phyloP scores from a whole-genome alignment of 2,329 filamentous ascomycete genomes.

The Escovopsis sp. region DNA sequence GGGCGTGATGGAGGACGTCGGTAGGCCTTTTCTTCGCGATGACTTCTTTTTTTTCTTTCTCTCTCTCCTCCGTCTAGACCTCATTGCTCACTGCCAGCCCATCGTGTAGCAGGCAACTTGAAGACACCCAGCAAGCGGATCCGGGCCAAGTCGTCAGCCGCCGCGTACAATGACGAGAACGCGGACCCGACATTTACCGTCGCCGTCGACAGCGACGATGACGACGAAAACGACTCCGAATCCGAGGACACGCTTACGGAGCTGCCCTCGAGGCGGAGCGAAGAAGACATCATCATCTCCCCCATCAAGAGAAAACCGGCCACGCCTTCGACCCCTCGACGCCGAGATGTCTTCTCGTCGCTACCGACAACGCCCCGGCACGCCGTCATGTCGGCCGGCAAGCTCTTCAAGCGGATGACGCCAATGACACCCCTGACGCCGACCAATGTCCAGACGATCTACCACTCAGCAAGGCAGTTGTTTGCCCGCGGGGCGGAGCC shows the following conservation, averaged over 20 bases:
- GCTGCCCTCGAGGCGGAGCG: constrained; percentile 13
- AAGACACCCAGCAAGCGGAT: constrained; percentile 30
- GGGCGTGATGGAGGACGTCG: constrained; percentile 12
- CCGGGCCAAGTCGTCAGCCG: constrained; percentile 24
- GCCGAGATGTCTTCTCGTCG: constrained; percentile 62
- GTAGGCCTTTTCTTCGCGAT: constrained; percentile 12
- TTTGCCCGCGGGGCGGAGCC: constrained; percentile 71
- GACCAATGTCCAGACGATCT: constrained; percentile 56
- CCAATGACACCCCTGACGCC: constrained; percentile 62
- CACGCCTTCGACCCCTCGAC: constrained; percentile 61
- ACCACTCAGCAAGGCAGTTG: constrained; percentile 73
- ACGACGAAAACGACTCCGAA: constrained; percentile 27
- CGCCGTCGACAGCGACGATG: constrained; percentile 5
- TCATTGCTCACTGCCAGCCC: background rate
- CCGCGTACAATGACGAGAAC: constrained; percentile 52
- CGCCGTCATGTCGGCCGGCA: constrained; percentile 63
- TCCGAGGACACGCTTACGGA: constrained; percentile 27
- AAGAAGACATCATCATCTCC: constrained; percentile 13
- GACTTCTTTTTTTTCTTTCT: background rate
- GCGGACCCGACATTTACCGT: constrained; percentile 28
- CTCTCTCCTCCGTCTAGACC: background rate
- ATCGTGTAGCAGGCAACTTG: constrained; percentile 10
- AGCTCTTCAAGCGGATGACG: constrained; percentile 62
- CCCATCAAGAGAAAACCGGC: constrained; percentile 33
- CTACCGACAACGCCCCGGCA: constrained; percentile 70